Conservation (phyloP, 169 alveolate genomes). For the Amoebophrya sp. region DNA sequence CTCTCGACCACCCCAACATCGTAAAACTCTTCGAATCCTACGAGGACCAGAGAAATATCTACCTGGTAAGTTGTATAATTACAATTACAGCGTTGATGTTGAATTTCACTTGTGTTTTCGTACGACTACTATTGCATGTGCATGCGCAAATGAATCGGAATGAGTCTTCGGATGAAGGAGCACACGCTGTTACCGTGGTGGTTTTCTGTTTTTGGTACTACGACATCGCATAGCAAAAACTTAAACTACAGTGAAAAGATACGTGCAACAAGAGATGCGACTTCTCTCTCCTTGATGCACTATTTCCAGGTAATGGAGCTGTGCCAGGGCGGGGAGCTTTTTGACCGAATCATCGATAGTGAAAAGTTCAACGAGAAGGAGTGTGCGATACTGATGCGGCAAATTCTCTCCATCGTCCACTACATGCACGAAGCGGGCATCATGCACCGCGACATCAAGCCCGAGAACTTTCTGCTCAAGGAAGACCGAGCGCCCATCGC, state of each 20-base stretch:
- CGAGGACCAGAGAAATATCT: conserved; percentile 44
- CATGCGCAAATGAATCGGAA: too few species aligned
- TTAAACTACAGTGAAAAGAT: too few species aligned
- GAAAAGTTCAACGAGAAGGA: conserved; percentile 64
- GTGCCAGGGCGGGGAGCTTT: conserved; percentile 85
- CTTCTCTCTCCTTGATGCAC: not conserved
- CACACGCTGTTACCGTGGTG: too few species aligned
- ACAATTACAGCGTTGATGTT: too few species aligned
- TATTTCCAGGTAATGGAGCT: conserved; percentile 63
- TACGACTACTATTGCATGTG: too few species aligned
- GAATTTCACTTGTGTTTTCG: too few species aligned
- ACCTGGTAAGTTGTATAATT: not conserved
- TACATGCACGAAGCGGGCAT: conserved; percentile 54
- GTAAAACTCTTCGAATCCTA: conserved; percentile 82
- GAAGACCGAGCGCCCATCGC: not conserved
- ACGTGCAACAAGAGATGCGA: too few species aligned
- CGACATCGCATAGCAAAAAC: too few species aligned
- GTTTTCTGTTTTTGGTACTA: too few species aligned
- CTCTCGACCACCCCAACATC: conserved; percentile 89
- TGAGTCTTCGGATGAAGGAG: too few species aligned
- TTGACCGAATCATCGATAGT: conserved; percentile 65
- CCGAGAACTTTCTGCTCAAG: conserved; percentile 57
- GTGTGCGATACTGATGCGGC: conserved; percentile 61
- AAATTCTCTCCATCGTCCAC: conserved; percentile 56
- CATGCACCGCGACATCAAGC: conserved; percentile 63